Percentiles rank a stretch among this genome's conserved stretches.
phyloP scores from a whole-genome alignment of 2,329 filamentous ascomycete genomes.

The Polytolypa hystricis region DNA sequence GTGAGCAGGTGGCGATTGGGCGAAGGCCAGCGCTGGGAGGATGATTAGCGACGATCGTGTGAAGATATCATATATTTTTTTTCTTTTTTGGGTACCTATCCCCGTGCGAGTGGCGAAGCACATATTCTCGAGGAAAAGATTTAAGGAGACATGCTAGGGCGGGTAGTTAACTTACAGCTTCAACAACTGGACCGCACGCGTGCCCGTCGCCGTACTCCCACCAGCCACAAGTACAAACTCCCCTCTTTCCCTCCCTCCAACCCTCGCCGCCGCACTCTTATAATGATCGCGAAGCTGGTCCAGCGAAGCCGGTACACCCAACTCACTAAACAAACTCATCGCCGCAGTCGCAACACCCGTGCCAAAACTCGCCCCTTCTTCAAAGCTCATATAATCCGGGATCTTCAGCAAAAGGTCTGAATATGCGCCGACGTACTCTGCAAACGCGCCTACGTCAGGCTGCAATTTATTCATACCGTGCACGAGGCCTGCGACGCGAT shows the following conservation, averaged over 20 bases:
- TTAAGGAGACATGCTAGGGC: too few relatives aligned
- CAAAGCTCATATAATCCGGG: constrained; percentile 21
- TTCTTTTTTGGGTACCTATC: too few relatives aligned
- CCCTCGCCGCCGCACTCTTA: too few relatives aligned
- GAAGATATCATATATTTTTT: too few relatives aligned
- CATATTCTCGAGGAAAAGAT: too few relatives aligned
- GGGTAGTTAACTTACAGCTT: constrained; percentile 13
- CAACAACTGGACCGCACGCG: constrained; percentile 21
- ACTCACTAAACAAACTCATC: constrained; percentile 21
- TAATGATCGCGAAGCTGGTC: too few relatives aligned
- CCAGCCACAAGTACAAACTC: constrained; percentile 34
- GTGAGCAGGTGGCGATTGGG: not conserved
- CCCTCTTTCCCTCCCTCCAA: constrained; percentile 9
- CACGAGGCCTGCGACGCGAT: constrained; percentile 25
- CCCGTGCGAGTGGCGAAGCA: too few relatives aligned
- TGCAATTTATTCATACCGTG: constrained; percentile 21
- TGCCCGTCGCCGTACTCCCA: constrained; percentile 35
- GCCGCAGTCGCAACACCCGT: constrained; percentile 17
- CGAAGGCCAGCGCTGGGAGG: too few relatives aligned
- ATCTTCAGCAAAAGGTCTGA: constrained; percentile 22
- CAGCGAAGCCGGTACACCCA: constrained; percentile 16
- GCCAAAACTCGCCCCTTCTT: constrained; percentile 21
- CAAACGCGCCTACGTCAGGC: constrained; percentile 25
- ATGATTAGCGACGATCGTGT: too few relatives aligned
- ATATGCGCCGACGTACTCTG: constrained; percentile 23